Percentiles rank a stretch among this genome's conserved stretches.
These are phyloP conservation scores for Penicillium macrosclerotiorum DNA, from an alignment of 495 filamentous ascomycete species.

Conservation along the genomic window DNA sequence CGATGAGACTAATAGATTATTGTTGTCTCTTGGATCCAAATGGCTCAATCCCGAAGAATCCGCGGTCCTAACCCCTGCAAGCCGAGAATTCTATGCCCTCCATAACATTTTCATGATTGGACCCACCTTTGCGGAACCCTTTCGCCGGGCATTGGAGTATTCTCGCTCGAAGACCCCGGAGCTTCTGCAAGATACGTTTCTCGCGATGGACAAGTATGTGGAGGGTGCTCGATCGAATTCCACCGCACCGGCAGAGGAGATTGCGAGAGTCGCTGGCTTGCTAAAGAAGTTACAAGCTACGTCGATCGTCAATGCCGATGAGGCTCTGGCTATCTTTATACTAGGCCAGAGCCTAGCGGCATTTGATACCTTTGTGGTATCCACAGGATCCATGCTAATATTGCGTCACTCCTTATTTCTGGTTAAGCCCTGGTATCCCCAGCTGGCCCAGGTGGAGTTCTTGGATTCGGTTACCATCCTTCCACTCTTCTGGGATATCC, in stretches of 20 bases:
- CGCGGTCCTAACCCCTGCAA: not conserved
- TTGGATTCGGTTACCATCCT: not conserved
- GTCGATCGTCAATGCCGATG: not conserved
- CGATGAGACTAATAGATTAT: too few relatives aligned
- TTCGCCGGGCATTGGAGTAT: slow-evolving; percentile 1
- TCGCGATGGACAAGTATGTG: slow-evolving; percentile 1
- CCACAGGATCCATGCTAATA: slow-evolving; percentile 2
- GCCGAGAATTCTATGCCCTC: not conserved
- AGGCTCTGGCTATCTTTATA: not conserved
- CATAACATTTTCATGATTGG: slow-evolving; percentile 6
- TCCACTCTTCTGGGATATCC: slow-evolving; percentile 1
- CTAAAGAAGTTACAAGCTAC: not conserved
- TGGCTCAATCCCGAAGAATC: not conserved
- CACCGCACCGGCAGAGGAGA: not conserved
- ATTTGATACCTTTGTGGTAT: slow-evolving; percentile 1
- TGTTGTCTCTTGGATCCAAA: too few relatives aligned
- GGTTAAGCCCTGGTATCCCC: slow-evolving; percentile 2
- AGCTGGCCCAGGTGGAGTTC: slow-evolving; percentile 1
- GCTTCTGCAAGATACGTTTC: slow-evolving; percentile 1
- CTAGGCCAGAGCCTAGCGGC: slow-evolving; percentile 2
- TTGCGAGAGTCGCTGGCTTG: not conserved
- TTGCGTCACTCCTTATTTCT: not conserved
- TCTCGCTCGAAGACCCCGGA: not conserved
- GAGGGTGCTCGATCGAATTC: not conserved
- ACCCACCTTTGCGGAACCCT: not conserved